Evolutionary conservation across 1,284 basidiomycete genomes (phyloP).

Genomic region (Rhodotorula sp.): DNA sequence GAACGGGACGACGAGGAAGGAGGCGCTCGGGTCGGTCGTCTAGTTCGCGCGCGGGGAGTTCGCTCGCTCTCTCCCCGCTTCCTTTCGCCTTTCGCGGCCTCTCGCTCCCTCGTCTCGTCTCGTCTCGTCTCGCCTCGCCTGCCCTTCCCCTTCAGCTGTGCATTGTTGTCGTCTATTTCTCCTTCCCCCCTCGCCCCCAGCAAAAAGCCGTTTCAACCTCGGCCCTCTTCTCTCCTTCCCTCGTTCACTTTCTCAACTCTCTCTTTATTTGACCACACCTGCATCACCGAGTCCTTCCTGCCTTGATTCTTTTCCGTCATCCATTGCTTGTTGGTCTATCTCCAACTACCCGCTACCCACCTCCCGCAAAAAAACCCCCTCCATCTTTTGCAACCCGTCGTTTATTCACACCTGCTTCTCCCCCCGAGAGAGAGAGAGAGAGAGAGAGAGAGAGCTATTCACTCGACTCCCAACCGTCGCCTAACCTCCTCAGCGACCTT

Average conservation of each 20-base stretch:
- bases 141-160: not conserved
- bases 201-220: not conserved
- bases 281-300: too few relatives aligned
- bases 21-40: conserved; percentile 49
- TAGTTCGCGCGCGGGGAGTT: not conserved
- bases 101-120: not conserved
- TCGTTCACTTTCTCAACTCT: too few relatives aligned
- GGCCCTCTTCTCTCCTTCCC: too few relatives aligned
- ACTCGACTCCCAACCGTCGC: not conserved
- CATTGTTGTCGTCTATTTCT: not conserved
- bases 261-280: too few relatives aligned
- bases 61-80: not conserved
- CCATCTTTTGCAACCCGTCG: too few relatives aligned
- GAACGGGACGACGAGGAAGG: conserved; percentile 54
- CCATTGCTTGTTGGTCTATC: too few relatives aligned
- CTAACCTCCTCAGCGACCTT: conserved; percentile 46
- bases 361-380: too few relatives aligned
- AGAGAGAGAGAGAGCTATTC: too few relatives aligned
- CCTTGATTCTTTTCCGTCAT: too few relatives aligned
- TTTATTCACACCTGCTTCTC: not conserved
- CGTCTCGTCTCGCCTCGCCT: not conserved
- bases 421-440: too few relatives aligned
- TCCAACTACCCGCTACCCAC: too few relatives aligned
- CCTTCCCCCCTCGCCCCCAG: too few relatives aligned
- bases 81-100: not conserved